Evolutionary conservation across 805 yeast species (phyloP), one percentile per base, ranked within the genome.

Genomic region (Hanseniaspora mollemarum): DNA sequence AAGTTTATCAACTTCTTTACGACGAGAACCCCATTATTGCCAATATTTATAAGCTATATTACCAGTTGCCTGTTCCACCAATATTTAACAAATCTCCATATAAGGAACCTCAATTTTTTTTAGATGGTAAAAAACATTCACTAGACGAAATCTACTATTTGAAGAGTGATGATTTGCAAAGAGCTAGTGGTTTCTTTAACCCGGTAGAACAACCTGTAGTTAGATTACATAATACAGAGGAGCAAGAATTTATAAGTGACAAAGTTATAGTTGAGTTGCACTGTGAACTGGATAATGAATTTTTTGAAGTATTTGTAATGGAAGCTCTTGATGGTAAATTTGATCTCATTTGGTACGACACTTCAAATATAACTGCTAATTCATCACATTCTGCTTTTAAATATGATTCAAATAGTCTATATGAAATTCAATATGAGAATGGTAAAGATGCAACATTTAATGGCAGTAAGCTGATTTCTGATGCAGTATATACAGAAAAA

Each of bases 81-180:
- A 40, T 46, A 2, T 15, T 39, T 4, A 46, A 46, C 40, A 46
- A 39, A n/a, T 46, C 51, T 3, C 51, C 51, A 12, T 46, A 24
- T 22, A 26, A 48, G 12, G 29, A 19, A 8, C 16, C 33, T 7
- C 29, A 19, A 15, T 48, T 48, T 15, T 24, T 48, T 18, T 35
- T 48, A 13, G 40, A 48, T 48, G 51, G 51, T 15, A 35, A 40
- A 16, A 21, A 32, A 16, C 43, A 40, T 24, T 22, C 22, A 3
- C n/a, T 48, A 2, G 84, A 77, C 51, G 94, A 83, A 52, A 73
- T 87, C 0, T 92, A 77, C 62, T 94, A 96, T 2, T 69, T 92
- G 52, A 81, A 82, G 61, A 75, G 86, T 0, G 68, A 69, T 24
- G 66, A 67, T n/a, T 57, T 61, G 5, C 43, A 44, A 1, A 55